Conservation (phyloP, 2,329 filamentous ascomycete genomes). For the Exophiala xenobiotica region DNA sequence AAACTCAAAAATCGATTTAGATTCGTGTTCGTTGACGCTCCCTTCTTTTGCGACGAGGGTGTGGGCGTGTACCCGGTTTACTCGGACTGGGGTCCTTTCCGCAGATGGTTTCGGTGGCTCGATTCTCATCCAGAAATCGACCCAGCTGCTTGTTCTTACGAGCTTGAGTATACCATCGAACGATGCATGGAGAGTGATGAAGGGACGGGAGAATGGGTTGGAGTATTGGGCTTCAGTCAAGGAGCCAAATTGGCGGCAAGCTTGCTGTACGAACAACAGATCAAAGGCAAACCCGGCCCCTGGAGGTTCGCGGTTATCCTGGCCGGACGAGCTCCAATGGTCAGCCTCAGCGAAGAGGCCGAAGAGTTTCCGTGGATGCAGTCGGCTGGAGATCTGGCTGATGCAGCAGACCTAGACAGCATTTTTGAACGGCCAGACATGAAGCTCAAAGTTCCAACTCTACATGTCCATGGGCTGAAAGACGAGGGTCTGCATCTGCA, state of each 20-base stretch:
- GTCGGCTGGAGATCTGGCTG: constrained; percentile 28
- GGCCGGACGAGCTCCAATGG: constrained; percentile 61
- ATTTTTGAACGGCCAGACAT: constrained; percentile 40
- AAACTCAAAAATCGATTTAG: constrained; percentile 60
- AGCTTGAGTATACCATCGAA: constrained; percentile 40
- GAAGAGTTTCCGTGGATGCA: constrained; percentile 30
- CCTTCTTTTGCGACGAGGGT: constrained; percentile 56
- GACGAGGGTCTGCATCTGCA: constrained; percentile 63
- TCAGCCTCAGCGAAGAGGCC: constrained; percentile 34
- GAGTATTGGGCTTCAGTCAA: constrained; percentile 65
- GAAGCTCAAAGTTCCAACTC: constrained; percentile 57
- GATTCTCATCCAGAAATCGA: constrained; percentile 57
- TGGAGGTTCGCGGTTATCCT: constrained; percentile 64
- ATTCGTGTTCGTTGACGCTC: constrained; percentile 70
- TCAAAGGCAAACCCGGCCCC: constrained; percentile 33
- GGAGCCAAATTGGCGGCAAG: constrained; percentile 63
- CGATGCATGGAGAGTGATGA: constrained; percentile 55
- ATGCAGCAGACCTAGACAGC: constrained; percentile 27
- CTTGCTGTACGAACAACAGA: constrained; percentile 62
- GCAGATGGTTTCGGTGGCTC: constrained; percentile 63
- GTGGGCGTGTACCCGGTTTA: constrained; percentile 52
- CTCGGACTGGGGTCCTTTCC: constrained; percentile 64
- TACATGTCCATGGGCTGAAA: constrained; percentile 66
- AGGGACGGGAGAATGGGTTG: constrained; percentile 60
- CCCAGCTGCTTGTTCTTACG: constrained; percentile 41